Base-by-base conservation (phyloP, 495 filamentous ascomycete genomes). In the Penicillium robsamsonii region DNA sequence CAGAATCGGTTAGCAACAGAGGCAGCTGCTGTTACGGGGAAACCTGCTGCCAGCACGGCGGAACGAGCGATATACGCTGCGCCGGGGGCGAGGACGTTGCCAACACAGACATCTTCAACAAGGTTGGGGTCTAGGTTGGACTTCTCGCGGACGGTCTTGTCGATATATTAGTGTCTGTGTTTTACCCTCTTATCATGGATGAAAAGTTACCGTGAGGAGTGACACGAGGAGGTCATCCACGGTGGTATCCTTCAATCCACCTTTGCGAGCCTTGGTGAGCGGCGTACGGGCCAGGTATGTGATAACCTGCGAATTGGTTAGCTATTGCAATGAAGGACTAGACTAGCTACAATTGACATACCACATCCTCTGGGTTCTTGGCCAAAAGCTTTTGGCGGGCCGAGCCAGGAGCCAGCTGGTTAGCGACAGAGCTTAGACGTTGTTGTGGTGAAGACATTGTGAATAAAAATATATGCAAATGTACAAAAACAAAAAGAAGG, bases 1-100 rank as follows among this genome's bases (percentile, higher is more conserved):
- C 93, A 97, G 82, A 97, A 97, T 48, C 93, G 88, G 81, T 96
- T 97, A 37, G 90, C 79, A 53, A 85, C 81, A 18, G 83, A 92
- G 50, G 88, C 87, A 50, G 83, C 81, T 31, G 88, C 81, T 15
- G 91, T 96, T 63, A 89, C 93, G 53, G 93, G 93, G 78, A 92
- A 94, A 58, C 93, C 93, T 47, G 93, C 93, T 33, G 90, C 89
- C 56, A 97, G 88, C 24, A 89, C 80, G 18, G 93, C 90, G 30
- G 91, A 90, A 53, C 93, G 92, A 56, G 87, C 81, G 65, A 93
- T 88, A 79, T 96, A 96, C 35, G 92, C 85, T 24, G 87, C 79
- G 46, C 64, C 55, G 12, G 68, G 66, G 53, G 49, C 56, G 56
- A 88, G 61, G 67, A 91, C 88, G 76, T 97, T 97, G 63, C 93